These are phyloP conservation scores for thale cress (Arabidopsis thaliana) DNA, from an alignment of 345 rosid species.

Conservation along the genomic window DNA sequence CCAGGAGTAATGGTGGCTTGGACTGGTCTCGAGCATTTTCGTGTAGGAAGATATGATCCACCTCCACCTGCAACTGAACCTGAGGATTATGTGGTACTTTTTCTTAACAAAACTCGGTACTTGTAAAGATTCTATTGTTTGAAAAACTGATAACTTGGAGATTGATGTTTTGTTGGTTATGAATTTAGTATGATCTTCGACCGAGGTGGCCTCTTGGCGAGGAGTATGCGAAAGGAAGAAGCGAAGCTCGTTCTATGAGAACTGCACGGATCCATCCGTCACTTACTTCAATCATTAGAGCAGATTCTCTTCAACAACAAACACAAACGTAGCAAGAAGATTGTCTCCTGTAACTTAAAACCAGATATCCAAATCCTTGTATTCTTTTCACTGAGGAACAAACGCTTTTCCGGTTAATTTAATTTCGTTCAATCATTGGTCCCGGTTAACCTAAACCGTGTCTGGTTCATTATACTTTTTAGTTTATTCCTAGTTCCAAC, in stretches of 20 bases:
- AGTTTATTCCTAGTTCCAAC: too few species aligned
- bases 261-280: conserved; percentile 84
- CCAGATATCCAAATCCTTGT: conserved; percentile 5
- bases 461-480: too few species aligned
- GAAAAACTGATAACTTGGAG: conserved; percentile 1
- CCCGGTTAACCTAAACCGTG: conserved; percentile 23
- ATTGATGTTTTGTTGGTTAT: conserved; percentile 30
- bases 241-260: conserved; percentile 77
- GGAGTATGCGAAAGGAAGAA: conserved; percentile 81
- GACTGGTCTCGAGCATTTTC: conserved; percentile 95
- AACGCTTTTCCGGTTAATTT: not conserved
- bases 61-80: conserved; percentile 82
- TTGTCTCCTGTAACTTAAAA: conserved; percentile 24
- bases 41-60: conserved; percentile 90
- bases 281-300: conserved; percentile 81
- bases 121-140: not conserved
- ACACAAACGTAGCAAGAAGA: conserved; percentile 22
- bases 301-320: conserved; percentile 60
- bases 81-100: conserved; percentile 70
- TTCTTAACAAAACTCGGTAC: not conserved
- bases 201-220: conserved; percentile 97
- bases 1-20: conserved; percentile 97
- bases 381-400: not conserved
- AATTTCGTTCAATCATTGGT: not conserved
- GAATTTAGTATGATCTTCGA: conserved; percentile 76